Evolutionary conservation across 179 eudicot genomes (phyloP).

Genomic region (Patellifolia procumbens): DNA sequence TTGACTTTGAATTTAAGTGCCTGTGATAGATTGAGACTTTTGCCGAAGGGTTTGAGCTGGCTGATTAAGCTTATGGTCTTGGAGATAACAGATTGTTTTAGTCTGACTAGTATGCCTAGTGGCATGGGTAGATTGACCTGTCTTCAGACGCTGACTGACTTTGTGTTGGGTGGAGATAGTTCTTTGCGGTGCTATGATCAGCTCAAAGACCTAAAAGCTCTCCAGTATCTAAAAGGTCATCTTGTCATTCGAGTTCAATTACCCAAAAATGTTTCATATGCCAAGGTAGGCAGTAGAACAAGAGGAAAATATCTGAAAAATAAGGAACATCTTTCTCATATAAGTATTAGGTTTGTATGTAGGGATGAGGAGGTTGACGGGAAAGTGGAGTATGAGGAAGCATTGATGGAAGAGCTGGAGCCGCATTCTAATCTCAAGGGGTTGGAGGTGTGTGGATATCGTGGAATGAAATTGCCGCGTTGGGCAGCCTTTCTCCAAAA

Average conservation of each 20-base stretch:
- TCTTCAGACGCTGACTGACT: constrained; percentile 1
- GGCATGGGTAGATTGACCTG: constrained; percentile 10
- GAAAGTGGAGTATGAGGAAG: neutral
- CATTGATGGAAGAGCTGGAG: too few species aligned
- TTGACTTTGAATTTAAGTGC: neutral
- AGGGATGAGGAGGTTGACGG: neutral
- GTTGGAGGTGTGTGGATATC: neutral
- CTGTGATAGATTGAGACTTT: neutral
- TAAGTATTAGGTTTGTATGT: neutral
- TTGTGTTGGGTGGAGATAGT: neutral
- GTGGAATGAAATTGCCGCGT: neutral
- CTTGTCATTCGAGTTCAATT: neutral
- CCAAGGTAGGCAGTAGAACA: neutral
- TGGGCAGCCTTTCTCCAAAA: constrained; percentile 16
- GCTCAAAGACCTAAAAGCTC: constrained; percentile 17
- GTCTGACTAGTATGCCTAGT: constrained; percentile 20
- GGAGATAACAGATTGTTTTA: neutral
- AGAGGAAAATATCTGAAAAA: neutral
- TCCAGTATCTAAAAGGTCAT: neutral
- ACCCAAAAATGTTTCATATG: neutral
- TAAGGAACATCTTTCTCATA: neutral
- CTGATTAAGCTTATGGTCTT: constrained; percentile 14
- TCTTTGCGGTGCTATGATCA: neutral
- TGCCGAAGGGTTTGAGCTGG: constrained; percentile 11
- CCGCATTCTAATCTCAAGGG: neutral